phyloP scores from a whole-genome alignment of 2,329 filamentous ascomycete genomes.

The Parascedosporium putredinis region DNA sequence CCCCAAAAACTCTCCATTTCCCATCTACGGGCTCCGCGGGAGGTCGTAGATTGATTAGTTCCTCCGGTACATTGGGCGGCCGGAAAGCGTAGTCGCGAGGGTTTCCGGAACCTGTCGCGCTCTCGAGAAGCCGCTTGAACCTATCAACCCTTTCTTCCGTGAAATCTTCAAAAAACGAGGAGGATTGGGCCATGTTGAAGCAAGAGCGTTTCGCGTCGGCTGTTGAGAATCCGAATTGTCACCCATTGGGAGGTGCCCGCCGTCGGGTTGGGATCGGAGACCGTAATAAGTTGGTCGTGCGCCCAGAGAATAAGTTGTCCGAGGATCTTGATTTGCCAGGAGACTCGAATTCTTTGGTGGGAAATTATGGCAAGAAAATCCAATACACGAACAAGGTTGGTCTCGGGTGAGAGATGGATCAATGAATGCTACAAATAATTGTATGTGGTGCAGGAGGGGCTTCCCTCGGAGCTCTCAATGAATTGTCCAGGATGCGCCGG shows the following conservation, averaged over 20 bases:
- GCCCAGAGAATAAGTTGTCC: too few species aligned
- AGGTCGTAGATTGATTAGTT: constrained; percentile 70
- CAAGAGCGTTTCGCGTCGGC: constrained; percentile 31
- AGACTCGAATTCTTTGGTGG: too few species aligned
- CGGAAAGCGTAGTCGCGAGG: neutral
- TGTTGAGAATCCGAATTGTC: constrained; percentile 33
- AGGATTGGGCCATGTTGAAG: constrained; percentile 71
- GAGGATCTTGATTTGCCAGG: too few species aligned
- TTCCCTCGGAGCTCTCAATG: too few species aligned
- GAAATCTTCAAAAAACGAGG: constrained; percentile 86
- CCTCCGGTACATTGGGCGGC: constrained; percentile 45
- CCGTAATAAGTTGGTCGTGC: too few species aligned
- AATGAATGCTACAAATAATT: too few species aligned
- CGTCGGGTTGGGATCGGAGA: neutral
- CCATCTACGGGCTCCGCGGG: constrained; percentile 62
- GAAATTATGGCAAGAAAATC: too few species aligned
- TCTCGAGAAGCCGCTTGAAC: neutral
- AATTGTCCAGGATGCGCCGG: constrained; percentile 18
- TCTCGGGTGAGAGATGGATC: too few species aligned
- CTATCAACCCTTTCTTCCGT: constrained; percentile 57
- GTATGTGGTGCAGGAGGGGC: too few species aligned
- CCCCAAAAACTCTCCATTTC: constrained; percentile 67
- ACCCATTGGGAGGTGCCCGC: constrained; percentile 39
- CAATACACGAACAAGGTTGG: too few species aligned
- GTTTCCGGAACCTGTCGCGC: neutral